phyloP scores from a whole-genome alignment of 371 early-diverging fungal genomes.

The Actinomucor elegans region DNA sequence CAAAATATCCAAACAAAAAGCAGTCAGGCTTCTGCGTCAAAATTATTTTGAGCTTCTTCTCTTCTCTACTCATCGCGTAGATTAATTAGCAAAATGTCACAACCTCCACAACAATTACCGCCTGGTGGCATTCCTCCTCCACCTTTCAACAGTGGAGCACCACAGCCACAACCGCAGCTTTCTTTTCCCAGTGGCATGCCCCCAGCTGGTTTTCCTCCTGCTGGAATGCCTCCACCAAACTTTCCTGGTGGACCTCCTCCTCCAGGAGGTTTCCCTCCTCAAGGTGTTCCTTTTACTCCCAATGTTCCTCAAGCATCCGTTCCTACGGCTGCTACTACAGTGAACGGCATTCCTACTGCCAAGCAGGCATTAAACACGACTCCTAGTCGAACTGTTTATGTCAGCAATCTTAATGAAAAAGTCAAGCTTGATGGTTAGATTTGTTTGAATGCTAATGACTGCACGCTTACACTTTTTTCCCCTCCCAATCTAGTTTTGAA shows the following conservation, averaged over 20 bases:
- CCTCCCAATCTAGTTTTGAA: conserved; percentile 73
- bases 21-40: too few species aligned
- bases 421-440: conserved; percentile 72
- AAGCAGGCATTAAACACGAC: conserved; percentile 62
- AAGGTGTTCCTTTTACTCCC: conserved; percentile 8
- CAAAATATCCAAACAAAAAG: too few species aligned
- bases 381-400: conserved; percentile 84
- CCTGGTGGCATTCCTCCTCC: background rate
- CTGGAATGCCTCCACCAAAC: background rate
- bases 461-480: background rate
- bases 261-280: conserved; percentile 10
- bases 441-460: conserved; percentile 41
- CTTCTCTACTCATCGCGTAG: background rate
- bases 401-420: conserved; percentile 86
- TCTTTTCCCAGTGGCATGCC: background rate
- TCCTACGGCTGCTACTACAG: conserved; percentile 13
- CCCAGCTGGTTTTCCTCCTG: background rate
- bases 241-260: conserved; percentile 8
- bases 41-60: background rate
- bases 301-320: conserved; percentile 11
- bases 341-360: conserved; percentile 46
- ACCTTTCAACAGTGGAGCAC: background rate
- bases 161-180: too few species aligned
- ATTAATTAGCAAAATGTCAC: conserved; percentile 1
- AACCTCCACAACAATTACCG: conserved; percentile 1